Conservation (phyloP, 208 protist species). For the Herpetomonas tarakana region DNA sequence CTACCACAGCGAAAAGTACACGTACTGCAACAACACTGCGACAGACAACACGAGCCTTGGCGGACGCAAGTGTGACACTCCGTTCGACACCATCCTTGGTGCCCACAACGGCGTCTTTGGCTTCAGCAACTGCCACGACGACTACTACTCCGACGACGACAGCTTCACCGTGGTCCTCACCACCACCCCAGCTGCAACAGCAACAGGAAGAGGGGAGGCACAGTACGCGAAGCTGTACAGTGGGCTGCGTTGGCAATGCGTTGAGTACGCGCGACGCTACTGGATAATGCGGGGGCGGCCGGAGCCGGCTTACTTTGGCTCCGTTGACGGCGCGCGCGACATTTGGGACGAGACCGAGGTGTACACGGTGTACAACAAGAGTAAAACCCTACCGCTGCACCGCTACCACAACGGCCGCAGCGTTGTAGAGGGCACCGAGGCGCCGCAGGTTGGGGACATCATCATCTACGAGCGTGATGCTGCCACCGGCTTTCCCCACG, state of each 20-base stretch:
- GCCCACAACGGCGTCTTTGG: slow-evolving; percentile 30
- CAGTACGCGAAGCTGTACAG: slow-evolving; percentile 5
- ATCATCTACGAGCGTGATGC: slow-evolving; percentile 19
- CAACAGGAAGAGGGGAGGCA: background rate
- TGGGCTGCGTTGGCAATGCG: slow-evolving; percentile 49
- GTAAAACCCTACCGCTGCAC: background rate
- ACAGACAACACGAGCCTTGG: background rate
- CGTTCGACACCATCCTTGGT: slow-evolving; percentile 48
- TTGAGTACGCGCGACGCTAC: slow-evolving; percentile 64
- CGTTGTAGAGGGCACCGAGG: slow-evolving; percentile 5
- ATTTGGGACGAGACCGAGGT: slow-evolving; percentile 31
- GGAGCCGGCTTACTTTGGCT: slow-evolving; percentile 28
- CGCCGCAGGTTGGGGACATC: slow-evolving; percentile 15
- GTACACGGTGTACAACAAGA: slow-evolving; percentile 4
- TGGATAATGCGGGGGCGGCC: slow-evolving; percentile 41
- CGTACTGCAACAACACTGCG: background rate
- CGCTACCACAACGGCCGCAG: slow-evolving; percentile 14
- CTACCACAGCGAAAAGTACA: slow-evolving; percentile 12
- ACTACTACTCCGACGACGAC: slow-evolving; percentile 14
- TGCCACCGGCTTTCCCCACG: slow-evolving; percentile 15
- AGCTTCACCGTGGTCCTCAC: background rate
- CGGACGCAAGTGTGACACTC: slow-evolving; percentile 3
- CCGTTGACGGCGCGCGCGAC: slow-evolving; percentile 42
- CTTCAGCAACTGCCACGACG: slow-evolving; percentile 35
- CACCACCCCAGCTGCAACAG: background rate